phyloP scores from a whole-genome alignment of 2,329 filamentous ascomycete genomes.

The Diaporthe capsici region DNA sequence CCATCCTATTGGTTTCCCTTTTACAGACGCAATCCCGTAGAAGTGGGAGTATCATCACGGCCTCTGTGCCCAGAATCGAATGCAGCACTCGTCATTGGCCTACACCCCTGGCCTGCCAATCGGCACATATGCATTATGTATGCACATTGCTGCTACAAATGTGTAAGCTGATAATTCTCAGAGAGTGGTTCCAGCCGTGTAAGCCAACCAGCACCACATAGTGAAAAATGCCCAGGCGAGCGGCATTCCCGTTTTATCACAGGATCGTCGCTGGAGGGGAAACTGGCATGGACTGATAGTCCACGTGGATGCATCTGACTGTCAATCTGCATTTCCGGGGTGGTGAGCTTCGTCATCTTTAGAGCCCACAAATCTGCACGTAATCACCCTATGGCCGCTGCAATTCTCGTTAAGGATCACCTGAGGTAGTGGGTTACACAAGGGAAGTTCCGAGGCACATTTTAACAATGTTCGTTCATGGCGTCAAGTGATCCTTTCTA shows the following conservation, averaged over 20 bases:
- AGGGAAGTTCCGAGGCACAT: background rate
- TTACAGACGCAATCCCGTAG: too few relatives aligned
- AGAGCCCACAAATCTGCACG: background rate
- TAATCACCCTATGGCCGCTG: background rate
- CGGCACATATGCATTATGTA: too few relatives aligned
- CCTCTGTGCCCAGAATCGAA: too few relatives aligned
- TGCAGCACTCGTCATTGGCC: too few relatives aligned
- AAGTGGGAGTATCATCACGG: too few relatives aligned
- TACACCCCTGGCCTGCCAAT: too few relatives aligned
- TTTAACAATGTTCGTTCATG: background rate
- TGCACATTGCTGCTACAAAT: background rate
- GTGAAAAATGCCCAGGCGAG: background rate
- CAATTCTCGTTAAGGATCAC: background rate
- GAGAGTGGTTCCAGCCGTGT: background rate
- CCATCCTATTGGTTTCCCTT: too few relatives aligned
- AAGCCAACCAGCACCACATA: background rate
- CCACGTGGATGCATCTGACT: background rate
- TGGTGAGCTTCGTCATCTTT: background rate
- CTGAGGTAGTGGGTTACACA: too few relatives aligned
- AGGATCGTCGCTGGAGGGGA: background rate
- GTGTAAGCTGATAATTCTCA: background rate
- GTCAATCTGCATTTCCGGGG: background rate
- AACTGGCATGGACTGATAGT: background rate
- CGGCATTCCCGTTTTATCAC: background rate
- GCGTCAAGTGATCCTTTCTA: background rate